Evolutionary conservation across 2,329 filamentous ascomycete species (phyloP).

Genomic region (Pseudonectria buxi): DNA sequence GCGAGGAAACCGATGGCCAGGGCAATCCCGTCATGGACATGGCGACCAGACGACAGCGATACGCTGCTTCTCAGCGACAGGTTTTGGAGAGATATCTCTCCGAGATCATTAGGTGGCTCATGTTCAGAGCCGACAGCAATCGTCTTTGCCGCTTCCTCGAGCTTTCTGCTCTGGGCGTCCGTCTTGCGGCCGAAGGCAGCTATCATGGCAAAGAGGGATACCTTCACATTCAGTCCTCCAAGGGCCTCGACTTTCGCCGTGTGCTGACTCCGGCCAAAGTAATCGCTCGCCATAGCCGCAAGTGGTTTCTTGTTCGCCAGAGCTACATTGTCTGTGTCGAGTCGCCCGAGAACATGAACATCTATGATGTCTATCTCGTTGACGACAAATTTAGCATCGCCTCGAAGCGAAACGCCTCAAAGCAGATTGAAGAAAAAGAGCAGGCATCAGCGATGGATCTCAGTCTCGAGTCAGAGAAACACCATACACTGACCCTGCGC

Average conservation of each 20-base stretch:
- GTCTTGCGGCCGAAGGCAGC: conserved; percentile 88
- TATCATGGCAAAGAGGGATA: conserved; percentile 98
- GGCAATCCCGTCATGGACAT: conserved; percentile 47
- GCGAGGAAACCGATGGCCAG: conserved; percentile 32
- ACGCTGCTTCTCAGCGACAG: conserved; percentile 75
- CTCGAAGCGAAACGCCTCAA: conserved; percentile 57
- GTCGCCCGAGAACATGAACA: conserved; percentile 96
- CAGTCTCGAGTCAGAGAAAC: conserved; percentile 44
- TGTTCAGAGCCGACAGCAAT: conserved; percentile 94
- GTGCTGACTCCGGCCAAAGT: conserved; percentile 73
- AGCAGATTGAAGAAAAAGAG: conserved; percentile 50
- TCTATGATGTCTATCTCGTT: conserved; percentile 97
- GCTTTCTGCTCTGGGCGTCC: conserved; percentile 85
- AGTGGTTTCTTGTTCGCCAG: conserved; percentile 97
- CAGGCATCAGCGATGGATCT: conserved; percentile 45
- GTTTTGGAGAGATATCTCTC: conserved; percentile 86
- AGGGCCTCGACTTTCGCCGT: conserved; percentile 78
- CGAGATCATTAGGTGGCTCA: conserved; percentile 91
- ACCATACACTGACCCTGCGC: conserved; percentile 80
- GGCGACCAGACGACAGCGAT: conserved; percentile 43
- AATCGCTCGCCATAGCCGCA: conserved; percentile 76
- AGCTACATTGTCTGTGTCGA: conserved; percentile 98
- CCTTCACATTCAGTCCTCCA: conserved; percentile 83
- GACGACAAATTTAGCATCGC: conserved; percentile 81
- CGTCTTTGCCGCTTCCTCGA: conserved; percentile 93